phyloP scores from a whole-genome alignment of 345 rosid species.

The Hevea brasiliensis region DNA sequence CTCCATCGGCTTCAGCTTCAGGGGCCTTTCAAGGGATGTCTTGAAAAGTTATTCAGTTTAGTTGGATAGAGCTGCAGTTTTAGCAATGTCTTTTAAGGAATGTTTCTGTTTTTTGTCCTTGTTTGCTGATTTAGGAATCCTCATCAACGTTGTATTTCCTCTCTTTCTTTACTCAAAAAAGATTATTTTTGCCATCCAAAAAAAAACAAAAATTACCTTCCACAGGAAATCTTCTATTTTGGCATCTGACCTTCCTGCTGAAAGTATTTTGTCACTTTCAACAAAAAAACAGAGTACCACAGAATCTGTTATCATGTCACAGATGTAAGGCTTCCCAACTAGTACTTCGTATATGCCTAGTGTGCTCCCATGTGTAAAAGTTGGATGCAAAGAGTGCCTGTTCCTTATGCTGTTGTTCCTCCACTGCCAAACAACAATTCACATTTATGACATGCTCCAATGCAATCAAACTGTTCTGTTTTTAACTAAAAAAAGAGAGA shows the following conservation, averaged over 20 bases:
- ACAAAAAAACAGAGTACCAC: slow-evolving; percentile 71
- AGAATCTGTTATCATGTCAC: slow-evolving; percentile 81
- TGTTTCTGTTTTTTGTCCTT: neutral
- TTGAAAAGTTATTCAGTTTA: neutral
- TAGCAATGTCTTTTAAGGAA: neutral
- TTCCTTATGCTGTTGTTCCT: slow-evolving; percentile 58
- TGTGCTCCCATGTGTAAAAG: slow-evolving; percentile 85
- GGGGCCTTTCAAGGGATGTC: neutral
- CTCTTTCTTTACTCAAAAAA: neutral
- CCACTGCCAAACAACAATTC: slow-evolving; percentile 63
- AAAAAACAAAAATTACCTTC: slow-evolving; percentile 55
- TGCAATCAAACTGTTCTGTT: neutral
- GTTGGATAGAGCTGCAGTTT: neutral
- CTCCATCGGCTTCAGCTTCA: neutral
- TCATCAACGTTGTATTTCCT: neutral
- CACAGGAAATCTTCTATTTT: slow-evolving; percentile 74
- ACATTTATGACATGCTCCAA: slow-evolving; percentile 1
- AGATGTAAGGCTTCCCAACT: slow-evolving; percentile 68
- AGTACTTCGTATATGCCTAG: slow-evolving; percentile 88
- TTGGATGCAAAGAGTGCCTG: slow-evolving; percentile 85
- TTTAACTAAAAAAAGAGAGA: neutral
- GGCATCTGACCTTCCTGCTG: slow-evolving; percentile 57
- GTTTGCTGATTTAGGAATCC: neutral
- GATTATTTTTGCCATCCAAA: no score
- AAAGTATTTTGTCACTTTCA: slow-evolving; percentile 55